phyloP scores from a whole-genome alignment of 495 filamentous ascomycete genomes.

The Xylaria palmicola region DNA sequence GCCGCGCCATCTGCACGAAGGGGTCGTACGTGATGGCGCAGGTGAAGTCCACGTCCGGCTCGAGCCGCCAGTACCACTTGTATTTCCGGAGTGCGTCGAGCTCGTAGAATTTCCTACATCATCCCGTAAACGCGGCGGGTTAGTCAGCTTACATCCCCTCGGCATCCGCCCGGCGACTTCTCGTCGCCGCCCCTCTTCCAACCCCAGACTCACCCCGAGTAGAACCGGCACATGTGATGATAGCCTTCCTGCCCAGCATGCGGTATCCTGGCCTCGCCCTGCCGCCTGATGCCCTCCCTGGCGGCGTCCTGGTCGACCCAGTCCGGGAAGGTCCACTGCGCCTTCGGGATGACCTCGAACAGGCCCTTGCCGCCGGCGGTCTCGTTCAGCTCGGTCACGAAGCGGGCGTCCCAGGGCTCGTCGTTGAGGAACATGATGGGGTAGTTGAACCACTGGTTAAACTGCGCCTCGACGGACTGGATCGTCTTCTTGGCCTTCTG shows the following conservation, averaged over 20 bases:
- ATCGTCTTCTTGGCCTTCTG: constrained; percentile 83
- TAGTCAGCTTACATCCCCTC: constrained; percentile 9
- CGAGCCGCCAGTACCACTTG: constrained; percentile 45
- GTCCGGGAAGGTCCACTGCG: constrained; percentile 87
- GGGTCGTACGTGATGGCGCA: constrained; percentile 48
- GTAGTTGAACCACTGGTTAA: constrained; percentile 97
- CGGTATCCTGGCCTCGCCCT: constrained; percentile 85
- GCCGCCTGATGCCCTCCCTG: constrained; percentile 77
- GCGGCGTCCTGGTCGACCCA: constrained; percentile 80
- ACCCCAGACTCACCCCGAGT: constrained; percentile 72
- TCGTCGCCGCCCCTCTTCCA: neutral
- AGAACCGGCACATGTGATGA: constrained; percentile 97
- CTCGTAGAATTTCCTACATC: constrained; percentile 59
- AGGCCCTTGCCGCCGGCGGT: constrained; percentile 81
- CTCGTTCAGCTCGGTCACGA: constrained; percentile 79
- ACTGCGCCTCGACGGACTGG: constrained; percentile 90
- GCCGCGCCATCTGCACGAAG: constrained; percentile 44
- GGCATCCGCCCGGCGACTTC: too few species aligned
- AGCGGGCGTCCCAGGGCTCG: constrained; percentile 76
- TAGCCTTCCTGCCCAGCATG: constrained; percentile 98
- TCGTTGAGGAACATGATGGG: constrained; percentile 97
- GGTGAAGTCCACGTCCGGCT: constrained; percentile 41
- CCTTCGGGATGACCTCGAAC: constrained; percentile 70
- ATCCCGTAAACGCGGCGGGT: neutral
- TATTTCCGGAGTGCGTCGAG: constrained; percentile 33